A percentile compares a stretch with the other conserved stretches of the same genome.
phyloP scores from a whole-genome alignment of 2,329 filamentous ascomycete genomes.

The Colletotrichum limetticola region DNA sequence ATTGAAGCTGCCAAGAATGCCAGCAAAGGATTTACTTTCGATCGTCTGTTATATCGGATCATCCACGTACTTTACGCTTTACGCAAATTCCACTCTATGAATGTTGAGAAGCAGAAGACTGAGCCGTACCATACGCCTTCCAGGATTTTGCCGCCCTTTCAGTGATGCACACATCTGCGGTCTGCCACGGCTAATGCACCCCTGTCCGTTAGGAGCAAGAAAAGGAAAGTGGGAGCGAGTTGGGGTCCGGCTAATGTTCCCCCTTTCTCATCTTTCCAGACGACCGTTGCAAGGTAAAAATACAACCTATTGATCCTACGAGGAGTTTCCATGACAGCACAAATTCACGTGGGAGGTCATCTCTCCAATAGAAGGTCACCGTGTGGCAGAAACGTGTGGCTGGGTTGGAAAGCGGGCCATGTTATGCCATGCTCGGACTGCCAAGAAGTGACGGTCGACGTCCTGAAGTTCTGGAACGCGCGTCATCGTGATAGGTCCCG shows the following conservation, averaged over 20 bases:
- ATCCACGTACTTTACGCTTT: no score
- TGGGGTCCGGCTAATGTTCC: conserved; percentile 8
- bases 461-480: conserved; percentile 22
- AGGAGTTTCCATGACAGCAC: background rate
- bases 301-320: background rate
- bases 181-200: no score
- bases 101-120: no score
- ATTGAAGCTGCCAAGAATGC: background rate
- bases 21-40: background rate
- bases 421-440: conserved; percentile 7
- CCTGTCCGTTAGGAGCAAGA: background rate
- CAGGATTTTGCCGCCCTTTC: no score
- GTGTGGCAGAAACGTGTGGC: background rate
- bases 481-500: conserved; percentile 1
- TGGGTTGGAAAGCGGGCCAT: background rate
- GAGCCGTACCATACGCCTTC: no score
- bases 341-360: background rate
- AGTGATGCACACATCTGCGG: no score
- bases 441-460: conserved; percentile 8
- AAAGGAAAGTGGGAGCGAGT: conserved; percentile 12
- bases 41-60: background rate
- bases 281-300: background rate
- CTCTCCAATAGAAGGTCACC: background rate
- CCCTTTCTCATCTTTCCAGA: background rate
- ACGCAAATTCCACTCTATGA: no score